These are phyloP conservation scores for Panaeolus cyanescens DNA, from an alignment of 768 basidiomycete species.

Conservation along the genomic window DNA sequence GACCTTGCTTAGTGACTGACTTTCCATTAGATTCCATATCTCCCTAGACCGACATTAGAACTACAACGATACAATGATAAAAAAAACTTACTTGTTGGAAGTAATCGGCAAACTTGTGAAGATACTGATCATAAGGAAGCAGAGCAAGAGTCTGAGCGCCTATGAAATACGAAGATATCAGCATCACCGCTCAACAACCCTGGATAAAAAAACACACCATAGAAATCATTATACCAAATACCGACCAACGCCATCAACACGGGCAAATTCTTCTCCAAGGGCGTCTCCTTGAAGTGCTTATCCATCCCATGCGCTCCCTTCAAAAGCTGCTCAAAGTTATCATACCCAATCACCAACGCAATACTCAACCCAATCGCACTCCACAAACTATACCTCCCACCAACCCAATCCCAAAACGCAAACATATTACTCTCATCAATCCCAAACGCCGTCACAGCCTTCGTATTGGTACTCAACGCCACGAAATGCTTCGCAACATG, in stretches of 20 bases:
- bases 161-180: conserved; percentile 20
- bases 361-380: conserved; percentile 97
- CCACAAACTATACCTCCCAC: conserved; percentile 98
- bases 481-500: conserved; percentile 99
- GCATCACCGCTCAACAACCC: not conserved
- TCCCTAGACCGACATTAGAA: conserved; percentile 46
- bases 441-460: conserved; percentile 91
- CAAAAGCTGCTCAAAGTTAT: conserved; percentile 89
- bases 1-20: conserved; percentile 90
- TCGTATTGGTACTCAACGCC: conserved; percentile 94
- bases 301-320: conserved; percentile 97
- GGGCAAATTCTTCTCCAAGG: conserved; percentile 88
- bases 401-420: conserved; percentile 99
- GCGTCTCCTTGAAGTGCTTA: conserved; percentile 90
- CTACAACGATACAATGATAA: not conserved
- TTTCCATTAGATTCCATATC: conserved; percentile 99
- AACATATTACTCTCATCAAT: conserved; percentile 96
- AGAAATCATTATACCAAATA: conserved; percentile 99
- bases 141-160: conserved; percentile 94
- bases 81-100: conserved; percentile 79
- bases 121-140: conserved; percentile 97
- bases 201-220: conserved; percentile 45
- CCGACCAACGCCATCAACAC: conserved; percentile 88
- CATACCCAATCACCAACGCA: conserved; percentile 89
- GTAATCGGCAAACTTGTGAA: conserved; percentile 99